A percentile compares a stretch with the other conserved stretches of the same genome.
Evolutionary conservation across 2,329 filamentous ascomycete genomes (phyloP).

Genomic region (Lasiodiplodia gonubiensis): DNA sequence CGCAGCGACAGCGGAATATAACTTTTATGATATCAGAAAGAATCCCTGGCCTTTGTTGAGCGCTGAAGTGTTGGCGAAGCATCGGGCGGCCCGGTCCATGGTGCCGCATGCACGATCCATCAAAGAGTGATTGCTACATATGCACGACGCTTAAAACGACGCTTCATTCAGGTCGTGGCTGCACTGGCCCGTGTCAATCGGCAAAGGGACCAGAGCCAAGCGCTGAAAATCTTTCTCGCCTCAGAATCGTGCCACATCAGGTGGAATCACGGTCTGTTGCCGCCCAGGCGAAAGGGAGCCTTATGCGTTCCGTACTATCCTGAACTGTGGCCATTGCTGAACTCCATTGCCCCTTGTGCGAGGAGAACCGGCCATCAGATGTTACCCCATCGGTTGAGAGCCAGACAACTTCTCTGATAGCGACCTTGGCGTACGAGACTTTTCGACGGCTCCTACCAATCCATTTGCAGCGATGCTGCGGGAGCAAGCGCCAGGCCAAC

Average conservation of each 20-base stretch:
- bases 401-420: neutral
- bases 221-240: neutral
- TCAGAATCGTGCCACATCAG: neutral
- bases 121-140: neutral
- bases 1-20: neutral
- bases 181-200: neutral
- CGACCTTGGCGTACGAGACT: neutral
- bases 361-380: neutral
- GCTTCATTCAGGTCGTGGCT: neutral
- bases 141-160: conserved; percentile 15
- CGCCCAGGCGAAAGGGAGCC: neutral
- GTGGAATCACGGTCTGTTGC: neutral
- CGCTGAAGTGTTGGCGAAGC: neutral
- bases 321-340: neutral
- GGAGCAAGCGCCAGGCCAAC: neutral
- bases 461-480: neutral
- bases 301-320: conserved; percentile 15
- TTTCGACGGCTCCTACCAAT: neutral
- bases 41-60: neutral
- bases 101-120: conserved; percentile 4
- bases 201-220: neutral
- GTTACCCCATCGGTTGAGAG: neutral
- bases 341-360: conserved; percentile 3
- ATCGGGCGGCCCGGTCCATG: conserved; percentile 8
- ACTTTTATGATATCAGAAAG: neutral